A percentile compares a stretch with the other conserved stretches of the same genome.
Evolutionary conservation across 1,139 yeast species (phyloP).

Genomic region (Sugiyamaella xylanicola): DNA sequence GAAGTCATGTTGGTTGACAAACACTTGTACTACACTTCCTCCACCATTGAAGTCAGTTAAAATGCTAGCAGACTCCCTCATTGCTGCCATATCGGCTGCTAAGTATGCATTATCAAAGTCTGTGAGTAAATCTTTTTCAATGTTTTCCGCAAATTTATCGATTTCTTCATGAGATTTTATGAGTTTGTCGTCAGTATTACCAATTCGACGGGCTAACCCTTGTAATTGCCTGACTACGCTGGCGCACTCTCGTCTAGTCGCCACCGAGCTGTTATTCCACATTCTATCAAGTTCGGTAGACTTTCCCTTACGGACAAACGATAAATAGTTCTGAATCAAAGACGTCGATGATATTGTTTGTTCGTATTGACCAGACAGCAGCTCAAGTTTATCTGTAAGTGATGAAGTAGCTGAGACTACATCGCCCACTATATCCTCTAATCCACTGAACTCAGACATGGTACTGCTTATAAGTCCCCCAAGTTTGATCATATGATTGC

Average conservation of each 20-base stretch:
- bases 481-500: conserved; percentile 62
- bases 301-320: conserved; percentile 62
- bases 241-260: conserved; percentile 67
- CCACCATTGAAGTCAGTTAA: conserved; percentile 85
- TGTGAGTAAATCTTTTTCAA: conserved; percentile 61
- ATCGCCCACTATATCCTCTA: conserved; percentile 59
- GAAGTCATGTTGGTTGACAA: conserved; percentile 78
- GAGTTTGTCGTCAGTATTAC: conserved; percentile 46
- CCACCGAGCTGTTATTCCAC: conserved; percentile 44
- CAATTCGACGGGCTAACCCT: conserved; percentile 58
- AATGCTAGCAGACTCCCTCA: conserved; percentile 80
- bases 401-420: conserved; percentile 65
- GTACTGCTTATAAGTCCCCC: conserved; percentile 41
- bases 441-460: conserved; percentile 53
- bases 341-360: conserved; percentile 73
- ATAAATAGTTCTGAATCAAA: conserved; percentile 74
- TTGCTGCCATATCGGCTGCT: conserved; percentile 63
- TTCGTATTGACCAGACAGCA: conserved; percentile 75
- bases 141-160: conserved; percentile 69
- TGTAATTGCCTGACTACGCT: conserved; percentile 67
- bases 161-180: conserved; percentile 56
- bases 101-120: conserved; percentile 48
- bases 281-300: conserved; percentile 54
- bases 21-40: conserved; percentile 74
- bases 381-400: conserved; percentile 70